A percentile compares a stretch with the other conserved stretches of the same genome.
Conservation (phyloP, 2,329 filamentous ascomycete species). For the Paecilomyces niveus region DNA sequence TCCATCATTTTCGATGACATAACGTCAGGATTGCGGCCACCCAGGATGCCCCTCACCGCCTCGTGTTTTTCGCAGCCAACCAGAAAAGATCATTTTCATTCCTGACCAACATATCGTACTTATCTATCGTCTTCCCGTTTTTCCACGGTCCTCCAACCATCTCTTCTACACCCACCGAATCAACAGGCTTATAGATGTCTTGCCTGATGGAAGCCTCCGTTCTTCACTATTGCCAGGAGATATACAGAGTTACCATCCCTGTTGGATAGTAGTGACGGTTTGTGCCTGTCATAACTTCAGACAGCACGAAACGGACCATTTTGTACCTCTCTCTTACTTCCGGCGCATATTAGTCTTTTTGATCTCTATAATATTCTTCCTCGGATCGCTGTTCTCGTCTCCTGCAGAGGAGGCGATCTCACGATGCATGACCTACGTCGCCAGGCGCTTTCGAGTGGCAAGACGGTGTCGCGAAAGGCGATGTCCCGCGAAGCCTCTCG, state of each 20-base stretch:
- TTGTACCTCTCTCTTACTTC: not conserved
- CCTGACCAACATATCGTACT: not conserved
- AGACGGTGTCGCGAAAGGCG: constrained; percentile 58
- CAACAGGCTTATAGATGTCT: not conserved
- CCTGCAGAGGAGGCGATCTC: constrained; percentile 1
- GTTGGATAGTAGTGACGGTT: not conserved
- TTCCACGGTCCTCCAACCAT: not conserved
- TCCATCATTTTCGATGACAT: not conserved
- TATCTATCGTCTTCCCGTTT: not conserved
- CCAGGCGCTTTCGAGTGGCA: constrained; percentile 57
- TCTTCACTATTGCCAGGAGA: not conserved
- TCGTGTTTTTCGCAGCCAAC: not conserved
- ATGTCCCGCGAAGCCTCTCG: constrained; percentile 49
- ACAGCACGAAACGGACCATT: not conserved
- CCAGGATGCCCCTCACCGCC: not conserved
- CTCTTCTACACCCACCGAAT: not conserved
- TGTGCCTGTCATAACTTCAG: not conserved
- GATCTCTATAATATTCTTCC: not conserved
- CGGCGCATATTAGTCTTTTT: not conserved
- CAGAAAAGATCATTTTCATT: not conserved
- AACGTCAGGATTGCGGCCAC: not conserved
- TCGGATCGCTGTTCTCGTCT: not conserved
- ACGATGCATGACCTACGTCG: constrained; percentile 46
- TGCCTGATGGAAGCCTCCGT: not conserved
- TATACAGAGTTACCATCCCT: not conserved